Evolutionary conservation across 2,329 filamentous ascomycete species (phyloP).

Genomic region (Colletotrichum gloeosporioides): DNA sequence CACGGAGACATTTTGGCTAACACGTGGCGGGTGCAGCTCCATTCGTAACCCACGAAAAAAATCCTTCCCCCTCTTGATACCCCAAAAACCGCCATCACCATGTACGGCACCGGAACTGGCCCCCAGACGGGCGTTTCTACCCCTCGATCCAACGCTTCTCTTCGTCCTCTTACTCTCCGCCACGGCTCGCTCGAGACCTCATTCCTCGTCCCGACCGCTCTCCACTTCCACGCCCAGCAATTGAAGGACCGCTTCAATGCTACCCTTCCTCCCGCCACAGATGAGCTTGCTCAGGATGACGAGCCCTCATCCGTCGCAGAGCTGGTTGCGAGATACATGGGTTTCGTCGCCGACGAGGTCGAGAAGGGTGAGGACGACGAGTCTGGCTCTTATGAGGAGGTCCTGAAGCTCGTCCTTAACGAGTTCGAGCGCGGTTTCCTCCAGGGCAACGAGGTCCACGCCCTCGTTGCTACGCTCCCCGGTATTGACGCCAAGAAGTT

Average conservation of each 20-base stretch:
- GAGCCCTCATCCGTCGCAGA: conserved; percentile 97
- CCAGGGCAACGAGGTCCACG: conserved; percentile 94
- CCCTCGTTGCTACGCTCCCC: conserved; percentile 81
- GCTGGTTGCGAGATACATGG: conserved; percentile 91
- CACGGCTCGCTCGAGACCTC: conserved; percentile 97
- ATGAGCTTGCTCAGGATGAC: conserved; percentile 97
- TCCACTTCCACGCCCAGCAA: conserved; percentile 96
- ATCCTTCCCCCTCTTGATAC: conserved; percentile 41
- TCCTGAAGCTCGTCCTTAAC: conserved; percentile 89
- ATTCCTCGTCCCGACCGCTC: conserved; percentile 91
- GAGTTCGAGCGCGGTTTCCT: conserved; percentile 97
- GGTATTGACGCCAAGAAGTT: conserved; percentile 95
- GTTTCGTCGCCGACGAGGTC: conserved; percentile 86
- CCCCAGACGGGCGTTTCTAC: conserved; percentile 97
- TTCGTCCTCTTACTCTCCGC: conserved; percentile 86
- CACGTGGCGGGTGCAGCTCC: conserved; percentile 13
- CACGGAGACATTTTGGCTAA: conserved; percentile 3
- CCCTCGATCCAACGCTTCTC: conserved; percentile 89
- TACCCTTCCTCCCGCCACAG: conserved; percentile 87
- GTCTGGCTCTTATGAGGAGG: conserved; percentile 88
- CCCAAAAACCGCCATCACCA: conserved; percentile 51
- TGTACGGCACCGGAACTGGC: conserved; percentile 86
- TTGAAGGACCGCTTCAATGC: conserved; percentile 89
- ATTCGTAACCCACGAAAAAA: conserved; percentile 15
- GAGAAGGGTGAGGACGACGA: conserved; percentile 91